These are phyloP conservation scores for Fusarium caatingaense DNA, from an alignment of 2,329 filamentous ascomycete species.

Conservation along the genomic window DNA sequence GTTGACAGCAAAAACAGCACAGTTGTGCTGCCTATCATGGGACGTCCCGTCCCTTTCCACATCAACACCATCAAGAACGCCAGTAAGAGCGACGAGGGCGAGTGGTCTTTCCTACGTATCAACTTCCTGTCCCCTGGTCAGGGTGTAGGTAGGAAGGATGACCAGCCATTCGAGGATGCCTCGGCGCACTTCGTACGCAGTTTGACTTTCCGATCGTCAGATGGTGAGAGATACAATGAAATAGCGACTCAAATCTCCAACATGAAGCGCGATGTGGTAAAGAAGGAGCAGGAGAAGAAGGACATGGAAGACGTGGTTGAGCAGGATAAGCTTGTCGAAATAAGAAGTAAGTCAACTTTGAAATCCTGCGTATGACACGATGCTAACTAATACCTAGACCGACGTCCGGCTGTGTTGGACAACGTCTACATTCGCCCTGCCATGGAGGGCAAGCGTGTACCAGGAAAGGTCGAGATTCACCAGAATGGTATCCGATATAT, in stretches of 20 bases:
- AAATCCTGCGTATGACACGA: background rate
- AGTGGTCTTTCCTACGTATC: conserved; percentile 93
- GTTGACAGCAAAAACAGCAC: conserved; percentile 92
- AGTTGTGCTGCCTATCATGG: conserved; percentile 95
- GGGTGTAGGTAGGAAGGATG: conserved; percentile 95
- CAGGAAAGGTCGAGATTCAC: conserved; percentile 96
- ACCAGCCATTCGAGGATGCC: conserved; percentile 97
- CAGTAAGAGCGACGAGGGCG: conserved; percentile 95
- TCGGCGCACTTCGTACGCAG: conserved; percentile 96
- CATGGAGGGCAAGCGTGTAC: conserved; percentile 95
- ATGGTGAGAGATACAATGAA: conserved; percentile 88
- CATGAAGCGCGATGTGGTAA: conserved; percentile 90
- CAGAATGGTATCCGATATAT: conserved; percentile 98
- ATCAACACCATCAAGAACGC: conserved; percentile 99
- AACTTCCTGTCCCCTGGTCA: conserved; percentile 98
- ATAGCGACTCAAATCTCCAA: conserved; percentile 95
- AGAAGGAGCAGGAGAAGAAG: conserved; percentile 98
- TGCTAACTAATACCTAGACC: conserved; percentile 71
- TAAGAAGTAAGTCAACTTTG: conserved; percentile 75
- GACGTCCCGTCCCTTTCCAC: conserved; percentile 95
- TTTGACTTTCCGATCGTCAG: conserved; percentile 91
- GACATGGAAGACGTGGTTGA: conserved; percentile 99
- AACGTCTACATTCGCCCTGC: conserved; percentile 96
- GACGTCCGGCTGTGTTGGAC: conserved; percentile 88
- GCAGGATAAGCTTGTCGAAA: conserved; percentile 96